Evolutionary conservation across 345 rosid genomes (phyloP), one percentile per base, ranked within the genome.

Genomic region (Populus tremula): DNA sequence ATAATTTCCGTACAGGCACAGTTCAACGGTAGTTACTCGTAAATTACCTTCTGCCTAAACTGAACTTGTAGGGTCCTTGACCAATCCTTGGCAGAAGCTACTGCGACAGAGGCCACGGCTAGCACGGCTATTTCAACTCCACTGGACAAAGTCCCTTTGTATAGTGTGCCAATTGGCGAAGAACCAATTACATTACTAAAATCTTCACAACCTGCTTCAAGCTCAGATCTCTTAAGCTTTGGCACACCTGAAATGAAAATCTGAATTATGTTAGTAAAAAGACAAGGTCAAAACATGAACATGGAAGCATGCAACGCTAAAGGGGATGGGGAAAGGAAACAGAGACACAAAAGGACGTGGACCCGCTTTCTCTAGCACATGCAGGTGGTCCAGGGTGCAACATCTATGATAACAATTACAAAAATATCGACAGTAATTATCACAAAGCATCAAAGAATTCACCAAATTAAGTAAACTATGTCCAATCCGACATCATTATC

Each of bases 131-230:
- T 89, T 85, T 96, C 99, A 79, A 87, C 91, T 38, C 97, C 98
- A 76, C 91, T 96, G 1, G 99, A 90, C 13, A 94, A 78, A 69
- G 98, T 96, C 8, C 99, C 99, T 78, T 96, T 96, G 64, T 94
- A 96, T 23, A 92, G 86, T 5, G 84, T 87, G 25, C 95, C 93
- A 54, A 85, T 87, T 9, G 92, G 83, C 70, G 88, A 90, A 50
- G 89, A 79, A 27, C 93, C 99, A 25, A 96, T 92, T 78, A 96
- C 87, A 79, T 96, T 96, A 73, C 99, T 96, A 78, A 96, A 96
- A 83, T 93, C 99, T 84, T 96, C 99, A 70, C 99, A 96, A 23
- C 93, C 99, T 61, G 90, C 93, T 87, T 87, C 90, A 75, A 96
- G 91, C 81, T 96, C 99, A 47, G 91, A 79, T 70, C 94, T 87